Conservation (phyloP, 208 protist genomes). For the Balamuthia mandrillaris region DNA sequence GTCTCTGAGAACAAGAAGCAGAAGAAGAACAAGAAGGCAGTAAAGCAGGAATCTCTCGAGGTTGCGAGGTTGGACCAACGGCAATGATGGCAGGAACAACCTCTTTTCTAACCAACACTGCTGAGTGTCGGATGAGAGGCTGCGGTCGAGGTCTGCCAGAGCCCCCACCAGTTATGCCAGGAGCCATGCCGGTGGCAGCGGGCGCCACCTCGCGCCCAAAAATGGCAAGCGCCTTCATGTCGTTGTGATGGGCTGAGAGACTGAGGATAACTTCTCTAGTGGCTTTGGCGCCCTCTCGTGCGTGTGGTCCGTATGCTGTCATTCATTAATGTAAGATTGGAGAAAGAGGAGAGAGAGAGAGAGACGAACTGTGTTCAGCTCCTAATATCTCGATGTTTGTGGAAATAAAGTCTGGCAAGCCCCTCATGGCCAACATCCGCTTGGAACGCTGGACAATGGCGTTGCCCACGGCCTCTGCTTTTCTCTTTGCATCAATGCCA, state of each 20-base stretch:
- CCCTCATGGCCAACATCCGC: not conserved
- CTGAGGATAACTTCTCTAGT: conserved; percentile 12
- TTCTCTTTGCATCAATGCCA: conserved; percentile 7
- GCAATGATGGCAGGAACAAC: not conserved
- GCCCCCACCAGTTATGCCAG: conserved; percentile 25
- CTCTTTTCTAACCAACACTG: not conserved
- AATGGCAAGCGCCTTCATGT: not conserved
- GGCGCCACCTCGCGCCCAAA: conserved; percentile 27
- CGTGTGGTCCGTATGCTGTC: conserved; percentile 20
- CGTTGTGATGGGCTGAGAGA: not conserved
- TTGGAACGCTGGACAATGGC: not conserved
- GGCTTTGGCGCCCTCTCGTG: not conserved
- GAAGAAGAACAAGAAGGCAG: not conserved
- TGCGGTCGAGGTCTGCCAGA: conserved; percentile 12
- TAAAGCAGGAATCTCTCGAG: not conserved
- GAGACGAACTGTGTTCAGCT: not conserved
- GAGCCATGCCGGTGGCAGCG: conserved; percentile 18
- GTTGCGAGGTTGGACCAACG: not conserved
- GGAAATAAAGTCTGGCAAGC: not conserved
- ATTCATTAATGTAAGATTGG: not conserved
- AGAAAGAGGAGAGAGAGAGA: not conserved
- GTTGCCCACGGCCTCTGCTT: not conserved
- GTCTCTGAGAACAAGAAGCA: not conserved
- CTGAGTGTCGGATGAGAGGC: conserved; percentile 32
- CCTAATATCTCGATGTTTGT: conserved; percentile 9